Evolutionary conservation across 2,329 filamentous ascomycete species (phyloP).

Genomic region (Fusarium tricinctum): DNA sequence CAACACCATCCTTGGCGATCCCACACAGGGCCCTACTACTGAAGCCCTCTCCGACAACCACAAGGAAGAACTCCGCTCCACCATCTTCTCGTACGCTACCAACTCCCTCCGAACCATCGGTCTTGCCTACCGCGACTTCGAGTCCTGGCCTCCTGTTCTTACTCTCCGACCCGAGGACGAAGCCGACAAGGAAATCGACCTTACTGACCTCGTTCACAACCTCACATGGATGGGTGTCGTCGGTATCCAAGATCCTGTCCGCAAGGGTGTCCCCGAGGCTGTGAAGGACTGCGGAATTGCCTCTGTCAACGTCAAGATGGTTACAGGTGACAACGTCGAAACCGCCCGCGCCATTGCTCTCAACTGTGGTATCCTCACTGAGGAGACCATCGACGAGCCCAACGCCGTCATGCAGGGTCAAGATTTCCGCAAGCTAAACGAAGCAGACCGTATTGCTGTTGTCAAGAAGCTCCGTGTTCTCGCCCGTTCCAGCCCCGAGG

Average conservation of each 20-base stretch:
- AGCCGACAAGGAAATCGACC: conserved; percentile 59
- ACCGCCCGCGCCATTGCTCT: conserved; percentile 61
- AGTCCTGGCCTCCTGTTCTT: conserved; percentile 76
- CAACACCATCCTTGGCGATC: conserved; percentile 65
- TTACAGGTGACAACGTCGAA: conserved; percentile 66
- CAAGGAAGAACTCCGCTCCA: conserved; percentile 64
- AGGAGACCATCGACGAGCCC: conserved; percentile 71
- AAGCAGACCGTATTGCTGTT: conserved; percentile 63
- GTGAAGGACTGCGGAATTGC: conserved; percentile 73
- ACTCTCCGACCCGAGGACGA: conserved; percentile 71
- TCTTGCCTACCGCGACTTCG: conserved; percentile 79
- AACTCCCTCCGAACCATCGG: conserved; percentile 80
- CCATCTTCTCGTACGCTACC: conserved; percentile 72
- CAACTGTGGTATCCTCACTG: conserved; percentile 58
- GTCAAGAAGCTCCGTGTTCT: conserved; percentile 76
- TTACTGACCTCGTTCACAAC: conserved; percentile 64
- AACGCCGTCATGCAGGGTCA: conserved; percentile 63
- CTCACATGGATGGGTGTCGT: conserved; percentile 64
- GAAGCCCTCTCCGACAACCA: conserved; percentile 55
- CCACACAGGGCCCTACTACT: conserved; percentile 57
- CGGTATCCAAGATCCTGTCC: conserved; percentile 77
- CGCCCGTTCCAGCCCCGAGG: conserved; percentile 77
- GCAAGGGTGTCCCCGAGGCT: conserved; percentile 72
- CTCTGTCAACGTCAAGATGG: conserved; percentile 76
- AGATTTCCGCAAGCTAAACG: conserved; percentile 70